Base-by-base conservation (phyloP, 805 yeast genomes). In the Yarrowia deformans region DNA sequence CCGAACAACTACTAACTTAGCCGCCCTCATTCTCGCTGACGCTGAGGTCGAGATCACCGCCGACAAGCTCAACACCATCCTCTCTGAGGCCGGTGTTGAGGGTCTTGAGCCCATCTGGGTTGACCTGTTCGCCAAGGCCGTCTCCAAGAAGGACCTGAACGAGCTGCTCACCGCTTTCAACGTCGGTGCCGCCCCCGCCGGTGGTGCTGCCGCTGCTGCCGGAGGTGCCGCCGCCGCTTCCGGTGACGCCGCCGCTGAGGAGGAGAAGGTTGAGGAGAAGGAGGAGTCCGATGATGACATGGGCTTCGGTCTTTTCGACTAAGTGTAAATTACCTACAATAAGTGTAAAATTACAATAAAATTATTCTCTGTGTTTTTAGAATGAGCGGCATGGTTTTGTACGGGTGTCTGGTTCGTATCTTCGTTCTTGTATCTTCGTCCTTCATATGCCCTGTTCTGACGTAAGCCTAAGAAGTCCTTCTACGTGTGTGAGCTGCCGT, bases 21-120 rank as follows among this genome's bases (percentile, higher is more conserved):
- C 99, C 83, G 97, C 98, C 81, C 89, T 94, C 84, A 93, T 94
- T 85, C 88, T 94, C 84, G 97, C 98, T 76, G 99, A 94, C 81
- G 91, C 98, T 79, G 97, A 92, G 80, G 85, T 92, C 80, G 97
- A 93, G 84, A 87, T 95, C 88, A 87, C 97, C 71, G 79, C 95
- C 76, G 94, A 90, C 82, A 91, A 91, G 87, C 85, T 91, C 77
- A 82, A 87, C 79, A 82, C 95, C 75, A 83, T 91, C 81, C 84
- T 91, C 81, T 79, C 83, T 78, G 91, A 96, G 77, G 97, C 97
- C 76, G 90, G 91, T 81, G 88, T 93, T 79, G 83, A 85, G 71
- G 78, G 69, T 70, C 91, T 90, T 79, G 96, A 90, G 77, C 80
- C 81, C 70, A 87, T 90, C 85, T 91, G 94, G 94, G 90, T 95